Evolutionary conservation across 176 grass and related monocot species (phyloP).

Genomic region (Zoysia pacifica): DNA sequence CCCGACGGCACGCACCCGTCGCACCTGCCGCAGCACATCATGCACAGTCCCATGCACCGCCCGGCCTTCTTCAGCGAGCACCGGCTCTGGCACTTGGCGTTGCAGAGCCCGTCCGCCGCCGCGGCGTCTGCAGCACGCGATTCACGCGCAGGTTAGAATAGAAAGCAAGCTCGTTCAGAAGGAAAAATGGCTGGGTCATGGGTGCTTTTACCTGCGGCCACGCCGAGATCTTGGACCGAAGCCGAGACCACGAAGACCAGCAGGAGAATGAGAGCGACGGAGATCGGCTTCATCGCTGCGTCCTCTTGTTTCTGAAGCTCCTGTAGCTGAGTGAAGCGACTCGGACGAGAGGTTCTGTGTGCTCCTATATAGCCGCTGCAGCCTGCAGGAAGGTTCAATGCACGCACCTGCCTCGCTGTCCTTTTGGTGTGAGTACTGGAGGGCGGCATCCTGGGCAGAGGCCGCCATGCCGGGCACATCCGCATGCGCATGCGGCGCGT

Average conservation of each 20-base stretch:
- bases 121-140: not conserved
- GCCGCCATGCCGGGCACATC: too few species aligned
- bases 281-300: constrained; percentile 30
- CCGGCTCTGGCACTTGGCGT: constrained; percentile 61
- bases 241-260: not conserved
- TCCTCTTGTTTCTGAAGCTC: not conserved
- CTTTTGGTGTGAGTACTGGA: too few species aligned
- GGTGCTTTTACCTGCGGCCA: constrained; percentile 30
- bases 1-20: constrained; percentile 75
- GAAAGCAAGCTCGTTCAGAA: not conserved
- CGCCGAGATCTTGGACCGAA: constrained; percentile 19
- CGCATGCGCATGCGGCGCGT: too few species aligned
- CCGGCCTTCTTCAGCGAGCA: constrained; percentile 61
- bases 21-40: constrained; percentile 75
- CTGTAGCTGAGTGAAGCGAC: too few species aligned
- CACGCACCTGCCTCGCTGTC: too few species aligned
- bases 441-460: too few species aligned
- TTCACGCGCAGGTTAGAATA: too few species aligned
- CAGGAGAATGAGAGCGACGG: not conserved
- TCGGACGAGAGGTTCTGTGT: too few species aligned
- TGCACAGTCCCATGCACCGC: constrained; percentile 59
- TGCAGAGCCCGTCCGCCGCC: constrained; percentile 29
- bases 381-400: too few species aligned
- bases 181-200: too few species aligned
- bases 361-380: too few species aligned